Percentiles rank a stretch among this genome's conserved stretches.
Conservation (phyloP, 2,329 filamentous ascomycete species). For the Alternaria sp. region DNA sequence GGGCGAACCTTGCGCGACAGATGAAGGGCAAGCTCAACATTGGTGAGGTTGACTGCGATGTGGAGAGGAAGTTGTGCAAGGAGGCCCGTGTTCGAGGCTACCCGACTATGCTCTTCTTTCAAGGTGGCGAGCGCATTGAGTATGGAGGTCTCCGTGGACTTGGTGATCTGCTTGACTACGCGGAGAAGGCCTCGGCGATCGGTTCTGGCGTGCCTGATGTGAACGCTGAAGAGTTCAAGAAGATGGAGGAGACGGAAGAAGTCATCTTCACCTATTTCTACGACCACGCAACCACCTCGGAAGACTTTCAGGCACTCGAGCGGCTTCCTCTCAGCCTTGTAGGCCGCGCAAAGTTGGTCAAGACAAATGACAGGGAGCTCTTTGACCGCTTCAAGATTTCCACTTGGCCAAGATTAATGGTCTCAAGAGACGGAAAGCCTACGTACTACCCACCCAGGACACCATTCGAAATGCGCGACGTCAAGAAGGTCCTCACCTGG, state of each 20-base stretch:
- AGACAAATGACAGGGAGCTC: slow-evolving; percentile 79
- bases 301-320: slow-evolving; percentile 90
- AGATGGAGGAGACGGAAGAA: slow-evolving; percentile 89
- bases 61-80: slow-evolving; percentile 86
- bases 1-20: slow-evolving; percentile 87
- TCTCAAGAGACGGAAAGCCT: slow-evolving; percentile 85
- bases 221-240: slow-evolving; percentile 75
- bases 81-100: slow-evolving; percentile 81
- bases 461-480: slow-evolving; percentile 91
- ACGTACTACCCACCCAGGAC: slow-evolving; percentile 89
- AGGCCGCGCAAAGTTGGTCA: slow-evolving; percentile 89
- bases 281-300: slow-evolving; percentile 88
- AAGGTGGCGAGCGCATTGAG: slow-evolving; percentile 87
- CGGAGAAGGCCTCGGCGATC: slow-evolving; percentile 82
- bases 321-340: slow-evolving; percentile 86
- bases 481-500: slow-evolving; percentile 80
- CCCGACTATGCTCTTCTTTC: slow-evolving; percentile 92
- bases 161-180: slow-evolving; percentile 86
- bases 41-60: slow-evolving; percentile 95
- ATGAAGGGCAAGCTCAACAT: slow-evolving; percentile 91
- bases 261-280: slow-evolving; percentile 98
- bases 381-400: slow-evolving; percentile 90
- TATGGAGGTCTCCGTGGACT: slow-evolving; percentile 91
- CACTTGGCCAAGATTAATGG: slow-evolving; percentile 92
- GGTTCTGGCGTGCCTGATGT: slow-evolving; percentile 81